Percentiles rank a stretch among this genome's conserved stretches.
Evolutionary conservation across 805 yeast species (phyloP).

Genomic region (Metschnikowia lachancei): DNA sequence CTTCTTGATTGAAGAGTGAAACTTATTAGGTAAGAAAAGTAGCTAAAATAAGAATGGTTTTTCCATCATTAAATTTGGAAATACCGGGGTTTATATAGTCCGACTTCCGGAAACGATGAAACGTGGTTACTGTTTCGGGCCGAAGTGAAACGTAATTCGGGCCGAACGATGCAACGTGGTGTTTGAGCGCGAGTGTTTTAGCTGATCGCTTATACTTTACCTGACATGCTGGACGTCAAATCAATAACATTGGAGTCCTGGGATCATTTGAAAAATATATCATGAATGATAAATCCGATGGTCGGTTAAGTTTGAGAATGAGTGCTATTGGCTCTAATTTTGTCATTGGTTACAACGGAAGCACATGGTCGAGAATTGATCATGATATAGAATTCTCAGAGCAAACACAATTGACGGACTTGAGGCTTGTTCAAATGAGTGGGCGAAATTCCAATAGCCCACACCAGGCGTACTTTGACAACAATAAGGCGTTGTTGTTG

Average conservation of each 20-base stretch:
- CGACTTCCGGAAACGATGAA: no score
- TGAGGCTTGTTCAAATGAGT: slow-evolving; percentile 41
- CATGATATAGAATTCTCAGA: slow-evolving; percentile 26
- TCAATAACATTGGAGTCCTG: slow-evolving; percentile 22
- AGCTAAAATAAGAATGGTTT: no score
- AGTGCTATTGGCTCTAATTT: slow-evolving; percentile 35
- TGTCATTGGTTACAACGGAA: slow-evolving; percentile 45
- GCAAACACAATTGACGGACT: slow-evolving; percentile 41
- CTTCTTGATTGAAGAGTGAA: no score
- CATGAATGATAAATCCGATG: slow-evolving; percentile 41
- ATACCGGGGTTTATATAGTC: no score
- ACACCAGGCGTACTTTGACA: slow-evolving; percentile 38
- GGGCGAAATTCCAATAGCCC: slow-evolving; percentile 28
- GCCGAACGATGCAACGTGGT: no score
- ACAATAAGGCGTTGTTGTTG: slow-evolving; percentile 49
- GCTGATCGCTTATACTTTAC: no score
- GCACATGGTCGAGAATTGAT: slow-evolving; percentile 47
- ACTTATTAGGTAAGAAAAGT: no score
- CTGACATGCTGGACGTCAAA: slow-evolving; percentile 18
- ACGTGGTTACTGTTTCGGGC: no score
- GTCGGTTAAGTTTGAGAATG: slow-evolving; percentile 40
- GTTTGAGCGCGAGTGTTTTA: no score
- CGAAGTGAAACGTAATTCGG: no score
- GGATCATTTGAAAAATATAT: slow-evolving; percentile 40
- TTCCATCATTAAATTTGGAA: no score